Base-by-base conservation (phyloP, 2,329 filamentous ascomycete genomes). In the Akanthomyces dipterigenus region DNA sequence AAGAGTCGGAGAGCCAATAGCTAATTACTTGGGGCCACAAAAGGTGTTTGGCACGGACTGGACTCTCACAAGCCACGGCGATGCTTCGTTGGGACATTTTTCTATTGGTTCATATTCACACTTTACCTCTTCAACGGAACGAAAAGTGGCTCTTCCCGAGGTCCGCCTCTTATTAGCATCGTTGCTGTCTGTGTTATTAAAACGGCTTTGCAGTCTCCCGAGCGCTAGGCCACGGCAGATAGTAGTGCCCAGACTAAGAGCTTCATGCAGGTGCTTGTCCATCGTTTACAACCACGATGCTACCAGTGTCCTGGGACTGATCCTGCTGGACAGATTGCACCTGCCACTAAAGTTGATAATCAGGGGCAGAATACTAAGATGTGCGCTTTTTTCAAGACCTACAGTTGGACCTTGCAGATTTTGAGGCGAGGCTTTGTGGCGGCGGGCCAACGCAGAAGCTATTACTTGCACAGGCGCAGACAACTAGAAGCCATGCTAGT, bases 41-140 rank as follows among this genome's bases (percentile, higher is more conserved):
- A 54, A 42, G 42, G 24, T 42, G 50, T 42, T 14, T 54, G 50
- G 50, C 50, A 54, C 50, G 50, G 50, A 54, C 50, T 54, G 22
- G 50, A 3, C 31, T 36, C 31, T 38, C 31, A 38, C 18, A 38
- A 40, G 50, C 34, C 50, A 18, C 31, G 3, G 14, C 16, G 36
- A 38, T 38, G 36, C 12, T 16, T 20, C 18, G 18, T 12, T n/a
- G 20, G n/a, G n/a, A 22, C 20, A 16, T 6, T 9, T 34, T 34
- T 34, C 31, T 11, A 34, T 34, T 34, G 31, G 31, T 34, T 34
- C 8, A 9, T 9, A 9, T 9, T 34, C 31, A 2, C 8, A 22
- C 5, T 26, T 2, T 24, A 12, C 43, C 43, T 14, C n/a, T 9
- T 26, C 8, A 18, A 18, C 42, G 18, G 14, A 26, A 20, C 28